Evolutionary conservation across 352 stramenopile species (phyloP).

Genomic region (Pythium aphanidermatum): DNA sequence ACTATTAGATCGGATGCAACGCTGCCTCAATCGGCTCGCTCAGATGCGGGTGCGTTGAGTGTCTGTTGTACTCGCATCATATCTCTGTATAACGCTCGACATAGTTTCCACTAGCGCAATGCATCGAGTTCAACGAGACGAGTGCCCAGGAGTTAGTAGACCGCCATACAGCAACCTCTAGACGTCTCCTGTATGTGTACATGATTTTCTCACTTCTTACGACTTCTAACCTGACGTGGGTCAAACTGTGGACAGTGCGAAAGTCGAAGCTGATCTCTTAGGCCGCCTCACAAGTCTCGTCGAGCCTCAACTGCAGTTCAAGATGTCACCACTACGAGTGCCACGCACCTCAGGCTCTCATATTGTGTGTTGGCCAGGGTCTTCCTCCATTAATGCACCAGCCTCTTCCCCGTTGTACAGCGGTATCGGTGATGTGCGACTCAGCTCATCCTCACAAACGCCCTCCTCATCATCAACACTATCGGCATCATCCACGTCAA

Average conservation of each 20-base stretch:
- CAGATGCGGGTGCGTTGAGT: constrained; percentile 15
- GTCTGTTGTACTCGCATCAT: not conserved
- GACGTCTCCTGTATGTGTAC: constrained; percentile 4
- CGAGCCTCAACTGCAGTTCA: not conserved
- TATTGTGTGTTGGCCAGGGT: constrained; percentile 24
- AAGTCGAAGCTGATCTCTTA: constrained; percentile 7
- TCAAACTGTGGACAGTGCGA: constrained; percentile 2
- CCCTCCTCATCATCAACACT: constrained; percentile 1
- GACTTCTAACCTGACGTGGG: not conserved
- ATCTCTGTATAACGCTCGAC: not conserved
- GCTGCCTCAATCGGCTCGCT: constrained; percentile 16
- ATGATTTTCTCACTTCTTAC: not conserved
- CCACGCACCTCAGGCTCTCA: constrained; percentile 3
- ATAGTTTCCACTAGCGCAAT: constrained; percentile 24
- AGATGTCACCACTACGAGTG: constrained; percentile 7
- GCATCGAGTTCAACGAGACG: constrained; percentile 18
- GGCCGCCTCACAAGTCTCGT: not conserved
- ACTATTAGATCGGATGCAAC: constrained; percentile 15
- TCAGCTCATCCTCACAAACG: constrained; percentile 12
- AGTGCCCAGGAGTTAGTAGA: constrained; percentile 1
- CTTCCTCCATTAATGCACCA: constrained; percentile 3
- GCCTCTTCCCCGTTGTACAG: not conserved
- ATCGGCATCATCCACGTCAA: no score
- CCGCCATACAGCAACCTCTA: constrained; percentile 1
- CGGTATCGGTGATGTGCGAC: constrained; percentile 5